A percentile compares a stretch with the other conserved stretches of the same genome.
Conservation (phyloP, 371 early-diverging fungal species). For the Capillidium heterosporum region DNA sequence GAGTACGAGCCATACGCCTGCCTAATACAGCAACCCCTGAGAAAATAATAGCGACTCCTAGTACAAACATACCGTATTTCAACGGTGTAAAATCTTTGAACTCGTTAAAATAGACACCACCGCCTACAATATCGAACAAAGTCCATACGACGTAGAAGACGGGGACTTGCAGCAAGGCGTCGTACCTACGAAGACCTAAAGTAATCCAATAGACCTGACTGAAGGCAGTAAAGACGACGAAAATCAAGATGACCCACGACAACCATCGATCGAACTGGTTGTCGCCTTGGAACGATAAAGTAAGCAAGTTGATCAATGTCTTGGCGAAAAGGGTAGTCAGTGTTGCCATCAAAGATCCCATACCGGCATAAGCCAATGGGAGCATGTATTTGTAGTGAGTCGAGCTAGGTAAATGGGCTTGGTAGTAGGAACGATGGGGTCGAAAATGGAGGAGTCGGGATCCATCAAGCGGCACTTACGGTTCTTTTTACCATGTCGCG, state of each 20-base stretch:
- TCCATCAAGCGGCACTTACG: not conserved
- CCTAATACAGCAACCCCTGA: conserved; percentile 38
- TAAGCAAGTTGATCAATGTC: conserved; percentile 54
- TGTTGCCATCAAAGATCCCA: conserved; percentile 64
- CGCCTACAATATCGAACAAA: conserved; percentile 46
- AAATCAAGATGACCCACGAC: conserved; percentile 47
- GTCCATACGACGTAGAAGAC: conserved; percentile 75
- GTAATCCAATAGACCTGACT: conserved; percentile 70
- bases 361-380: conserved; percentile 41
- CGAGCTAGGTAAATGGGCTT: conserved; percentile 10
- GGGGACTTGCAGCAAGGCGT: conserved; percentile 70
- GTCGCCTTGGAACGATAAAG: conserved; percentile 36
- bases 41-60: conserved; percentile 54
- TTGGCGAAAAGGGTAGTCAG: conserved; percentile 74
- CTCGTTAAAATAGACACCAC: conserved; percentile 64
- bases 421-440: not conserved
- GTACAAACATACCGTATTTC: conserved; percentile 43
- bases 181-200: conserved; percentile 63
- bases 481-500: not conserved
- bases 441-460: not conserved
- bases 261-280: conserved; percentile 49
- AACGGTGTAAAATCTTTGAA: conserved; percentile 41
- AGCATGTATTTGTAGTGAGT: conserved; percentile 20
- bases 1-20: conserved; percentile 9
- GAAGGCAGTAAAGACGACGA: conserved; percentile 56